Evolutionary conservation across 345 rosid species (phyloP).

Genomic region (Passiflora organensis): DNA sequence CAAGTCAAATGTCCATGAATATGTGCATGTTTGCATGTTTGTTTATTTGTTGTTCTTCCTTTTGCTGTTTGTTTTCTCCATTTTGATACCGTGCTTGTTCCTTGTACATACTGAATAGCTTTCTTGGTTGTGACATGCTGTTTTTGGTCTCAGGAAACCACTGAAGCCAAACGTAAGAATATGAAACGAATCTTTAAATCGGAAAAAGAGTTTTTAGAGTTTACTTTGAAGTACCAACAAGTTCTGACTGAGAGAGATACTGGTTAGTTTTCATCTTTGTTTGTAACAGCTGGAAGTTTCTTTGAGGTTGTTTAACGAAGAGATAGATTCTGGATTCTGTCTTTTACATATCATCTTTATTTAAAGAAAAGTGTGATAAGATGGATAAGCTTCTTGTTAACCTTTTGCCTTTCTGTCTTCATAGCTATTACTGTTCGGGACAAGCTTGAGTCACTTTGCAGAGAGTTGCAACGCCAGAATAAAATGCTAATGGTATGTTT

Average conservation of each 20-base stretch:
- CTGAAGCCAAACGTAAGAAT: constrained; percentile 67
- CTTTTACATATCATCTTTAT: not conserved
- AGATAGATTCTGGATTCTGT: no score
- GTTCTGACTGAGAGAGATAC: constrained; percentile 81
- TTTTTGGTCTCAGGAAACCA: constrained; percentile 44
- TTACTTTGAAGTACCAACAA: constrained; percentile 86
- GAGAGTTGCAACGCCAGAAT: constrained; percentile 93
- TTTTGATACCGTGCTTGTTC: not conserved
- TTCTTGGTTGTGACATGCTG: constrained; percentile 2
- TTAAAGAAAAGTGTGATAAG: not conserved
- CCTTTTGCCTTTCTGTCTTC: constrained; percentile 8
- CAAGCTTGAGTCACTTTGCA: constrained; percentile 84
- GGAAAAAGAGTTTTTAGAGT: constrained; percentile 78
- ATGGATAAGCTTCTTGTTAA: no score
- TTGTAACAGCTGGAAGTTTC: constrained; percentile 2
- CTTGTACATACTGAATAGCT: not conserved
- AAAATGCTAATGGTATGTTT: constrained; percentile 75
- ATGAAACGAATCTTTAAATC: constrained; percentile 57
- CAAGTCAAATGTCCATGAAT: not conserved
- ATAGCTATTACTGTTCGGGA: constrained; percentile 78
- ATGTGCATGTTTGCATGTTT: not conserved
- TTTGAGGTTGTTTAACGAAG: constrained; percentile 1
- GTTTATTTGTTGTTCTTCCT: not conserved
- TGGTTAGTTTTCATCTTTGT: constrained; percentile 39
- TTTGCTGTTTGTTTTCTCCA: not conserved